Base-by-base conservation (phyloP, 2,329 filamentous ascomycete species). In the Mycogone perniciosa region DNA sequence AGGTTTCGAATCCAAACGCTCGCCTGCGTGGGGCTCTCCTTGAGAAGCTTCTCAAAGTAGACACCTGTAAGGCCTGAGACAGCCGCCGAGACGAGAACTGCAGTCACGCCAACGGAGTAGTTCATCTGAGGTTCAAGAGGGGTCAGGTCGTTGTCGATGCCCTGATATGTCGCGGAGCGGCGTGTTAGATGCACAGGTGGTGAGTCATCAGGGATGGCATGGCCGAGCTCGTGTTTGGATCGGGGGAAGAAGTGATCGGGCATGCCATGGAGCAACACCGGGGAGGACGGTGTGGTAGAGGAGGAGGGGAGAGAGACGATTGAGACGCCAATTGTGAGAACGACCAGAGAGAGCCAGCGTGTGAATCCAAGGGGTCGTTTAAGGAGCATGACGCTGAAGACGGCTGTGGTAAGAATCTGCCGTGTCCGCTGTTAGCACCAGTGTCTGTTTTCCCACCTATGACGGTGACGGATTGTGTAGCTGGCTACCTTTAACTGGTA, bases 1-100 rank as follows among this genome's bases (percentile, higher is more conserved):
- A 96, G 86, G 65, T 97, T 99, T 55, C 93, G 85, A 40, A 93
- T 85, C 93, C 93, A 99, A 10, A 97, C 77, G 1, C 89, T 92
- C 5, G 85, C 85, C 44, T 83, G 79, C 2, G 79, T 77, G 0
- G 81, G 77, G n/a, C 87, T 86, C 57, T 96, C 87, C 67, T 95
- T 96, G 50, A 97, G 75, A 3, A 96, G 84, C 70, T 95, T 96
- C 67, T 97, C 88, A 57, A 92, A 91, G 61, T 88, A 89, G 1
- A 92, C 89, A 0, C 90, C 88, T 0, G 89, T 92, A 44, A 96
- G 72, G 3, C 90, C 90, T 1, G 91, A 96, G 6, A 93, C 79
- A 7, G 84, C 74, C 46, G 89, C 91, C 9, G 90, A 86, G 8
- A 86, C 72, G 38, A 95, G 70, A 1, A 93, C 91, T 0, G 92